phyloP scores from a whole-genome alignment of 2,329 filamentous ascomycete genomes.

The Chaetomiaceae sp. region DNA sequence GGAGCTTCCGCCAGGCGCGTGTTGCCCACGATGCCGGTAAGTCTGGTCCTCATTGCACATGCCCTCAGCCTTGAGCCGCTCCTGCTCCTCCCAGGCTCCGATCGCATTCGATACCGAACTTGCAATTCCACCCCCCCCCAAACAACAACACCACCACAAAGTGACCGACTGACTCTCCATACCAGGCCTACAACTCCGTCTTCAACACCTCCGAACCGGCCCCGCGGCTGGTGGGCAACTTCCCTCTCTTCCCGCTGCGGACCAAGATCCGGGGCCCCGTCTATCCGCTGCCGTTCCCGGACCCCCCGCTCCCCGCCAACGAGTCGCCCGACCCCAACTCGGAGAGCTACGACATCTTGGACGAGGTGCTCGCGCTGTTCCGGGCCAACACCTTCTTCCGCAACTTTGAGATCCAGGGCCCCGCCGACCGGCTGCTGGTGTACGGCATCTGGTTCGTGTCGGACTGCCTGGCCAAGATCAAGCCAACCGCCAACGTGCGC shows the following conservation, averaged over 20 bases:
- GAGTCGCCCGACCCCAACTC: slow-evolving; percentile 74
- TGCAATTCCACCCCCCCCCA: not conserved
- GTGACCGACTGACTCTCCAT: slow-evolving; percentile 26
- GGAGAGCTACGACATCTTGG: slow-evolving; percentile 92
- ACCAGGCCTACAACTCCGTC: slow-evolving; percentile 93
- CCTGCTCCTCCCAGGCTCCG: not conserved
- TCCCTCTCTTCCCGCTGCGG: slow-evolving; percentile 88
- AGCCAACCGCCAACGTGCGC: slow-evolving; percentile 61
- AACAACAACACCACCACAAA: not conserved
- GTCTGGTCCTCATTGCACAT: slow-evolving; percentile 1
- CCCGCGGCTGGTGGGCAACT: slow-evolving; percentile 69
- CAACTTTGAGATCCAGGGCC: slow-evolving; percentile 98
- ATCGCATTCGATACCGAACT: not conserved
- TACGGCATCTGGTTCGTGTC: slow-evolving; percentile 95
- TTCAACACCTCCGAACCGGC: slow-evolving; percentile 74
- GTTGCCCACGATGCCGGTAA: slow-evolving; percentile 25
- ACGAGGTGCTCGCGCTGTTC: slow-evolving; percentile 89
- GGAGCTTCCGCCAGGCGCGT: slow-evolving; percentile 11
- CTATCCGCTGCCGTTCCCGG: slow-evolving; percentile 68
- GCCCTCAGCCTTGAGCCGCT: not conserved
- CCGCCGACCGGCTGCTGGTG: slow-evolving; percentile 87
- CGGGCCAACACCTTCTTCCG: slow-evolving; percentile 98
- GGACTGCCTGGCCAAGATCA: slow-evolving; percentile 85
- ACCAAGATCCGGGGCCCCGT: slow-evolving; percentile 95
- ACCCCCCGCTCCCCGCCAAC: slow-evolving; percentile 51